Conservation (phyloP, 768 basidiomycete species). For the Boletus pseudo-olivaceus region DNA sequence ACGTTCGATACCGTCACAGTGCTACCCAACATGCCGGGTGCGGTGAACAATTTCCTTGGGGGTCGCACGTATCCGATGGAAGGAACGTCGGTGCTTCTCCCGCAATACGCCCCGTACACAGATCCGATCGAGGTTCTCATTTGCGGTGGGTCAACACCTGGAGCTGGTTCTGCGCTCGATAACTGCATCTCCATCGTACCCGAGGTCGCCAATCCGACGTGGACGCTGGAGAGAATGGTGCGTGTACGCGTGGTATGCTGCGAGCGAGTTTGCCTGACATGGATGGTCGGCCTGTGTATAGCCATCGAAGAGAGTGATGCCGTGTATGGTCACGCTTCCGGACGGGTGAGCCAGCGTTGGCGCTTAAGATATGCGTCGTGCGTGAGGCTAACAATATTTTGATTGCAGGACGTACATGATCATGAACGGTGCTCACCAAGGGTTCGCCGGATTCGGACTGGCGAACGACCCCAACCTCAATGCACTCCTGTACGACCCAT, state of each 20-base stretch:
- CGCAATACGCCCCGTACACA: constrained; percentile 70
- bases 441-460: constrained; percentile 72
- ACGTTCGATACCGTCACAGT: constrained; percentile 58
- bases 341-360: constrained; percentile 20
- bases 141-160: constrained; percentile 72
- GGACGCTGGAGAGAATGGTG: constrained; percentile 80
- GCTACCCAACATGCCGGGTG: constrained; percentile 72
- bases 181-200: constrained; percentile 72
- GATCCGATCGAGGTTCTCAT: constrained; percentile 65
- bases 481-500: constrained; percentile 70
- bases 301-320: constrained; percentile 74
- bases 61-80: constrained; percentile 79
- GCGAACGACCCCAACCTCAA: constrained; percentile 58
- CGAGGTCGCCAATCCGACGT: constrained; percentile 56
- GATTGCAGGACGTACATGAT: constrained; percentile 70
- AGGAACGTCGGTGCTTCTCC: constrained; percentile 66
- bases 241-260: constrained; percentile 16
- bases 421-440: constrained; percentile 67
- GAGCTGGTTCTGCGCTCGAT: constrained; percentile 50
- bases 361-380: no score
- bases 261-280: background rate
- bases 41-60: constrained; percentile 67
- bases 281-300: constrained; percentile 19
- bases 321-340: constrained; percentile 68
- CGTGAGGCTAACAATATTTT: background rate